Conservation (phyloP, 2,329 filamentous ascomycete species). For the Pseudocercospora fijiensis region DNA sequence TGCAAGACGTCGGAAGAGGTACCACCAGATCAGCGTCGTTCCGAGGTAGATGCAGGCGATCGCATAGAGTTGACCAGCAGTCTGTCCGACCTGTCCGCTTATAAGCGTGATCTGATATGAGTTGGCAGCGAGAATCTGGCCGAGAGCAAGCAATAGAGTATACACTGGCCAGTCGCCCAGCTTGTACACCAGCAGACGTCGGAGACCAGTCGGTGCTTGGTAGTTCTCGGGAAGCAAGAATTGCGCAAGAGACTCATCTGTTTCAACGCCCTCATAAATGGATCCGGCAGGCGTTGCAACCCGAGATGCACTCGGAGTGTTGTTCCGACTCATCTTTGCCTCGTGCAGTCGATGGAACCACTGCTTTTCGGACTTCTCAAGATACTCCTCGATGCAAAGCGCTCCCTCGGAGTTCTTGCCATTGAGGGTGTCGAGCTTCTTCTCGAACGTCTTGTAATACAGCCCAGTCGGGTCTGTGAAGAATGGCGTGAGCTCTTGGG, state of each 20-base stretch:
- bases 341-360: conserved; percentile 63
- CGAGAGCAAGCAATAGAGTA: conserved; percentile 60
- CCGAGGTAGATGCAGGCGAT: conserved; percentile 60
- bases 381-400: conserved; percentile 64
- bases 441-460: conserved; percentile 60
- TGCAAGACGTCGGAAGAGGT: conserved; percentile 58
- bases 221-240: conserved; percentile 59
- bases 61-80: conserved; percentile 59
- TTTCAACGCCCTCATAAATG: conserved; percentile 44
- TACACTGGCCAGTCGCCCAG: conserved; percentile 66
- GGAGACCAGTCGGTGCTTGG: conserved; percentile 56
- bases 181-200: conserved; percentile 56
- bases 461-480: conserved; percentile 65
- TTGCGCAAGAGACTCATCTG: conserved; percentile 48
- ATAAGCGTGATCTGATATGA: conserved; percentile 69
- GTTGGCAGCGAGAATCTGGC: conserved; percentile 64
- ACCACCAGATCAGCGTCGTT: conserved; percentile 63
- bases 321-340: conserved; percentile 56
- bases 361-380: conserved; percentile 64
- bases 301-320: conserved; percentile 33
- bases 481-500: conserved; percentile 66
- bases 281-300: conserved; percentile 41
- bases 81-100: conserved; percentile 61
- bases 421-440: conserved; percentile 56
- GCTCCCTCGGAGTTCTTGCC: conserved; percentile 58